These are phyloP conservation scores for Suillus paluster DNA, from an alignment of 768 basidiomycete species.

Conservation along the genomic window DNA sequence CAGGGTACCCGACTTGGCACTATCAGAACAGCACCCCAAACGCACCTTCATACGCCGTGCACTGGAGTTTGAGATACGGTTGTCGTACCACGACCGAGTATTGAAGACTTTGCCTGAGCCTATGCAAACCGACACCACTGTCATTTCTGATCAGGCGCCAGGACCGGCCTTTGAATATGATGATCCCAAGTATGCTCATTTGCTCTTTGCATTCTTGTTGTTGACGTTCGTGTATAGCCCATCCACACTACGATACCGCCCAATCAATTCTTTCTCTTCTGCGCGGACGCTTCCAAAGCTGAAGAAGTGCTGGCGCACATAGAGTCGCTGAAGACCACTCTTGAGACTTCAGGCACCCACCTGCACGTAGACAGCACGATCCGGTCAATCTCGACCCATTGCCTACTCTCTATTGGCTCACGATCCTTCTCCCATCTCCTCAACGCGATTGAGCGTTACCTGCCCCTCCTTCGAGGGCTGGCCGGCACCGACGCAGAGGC, in stretches of 20 bases:
- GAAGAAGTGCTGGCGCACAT: constrained; percentile 81
- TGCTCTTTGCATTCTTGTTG: background rate
- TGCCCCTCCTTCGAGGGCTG: constrained; percentile 71
- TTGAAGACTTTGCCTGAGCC: constrained; percentile 83
- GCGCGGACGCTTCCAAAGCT: constrained; percentile 77
- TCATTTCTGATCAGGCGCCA: constrained; percentile 73
- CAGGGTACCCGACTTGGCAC: constrained; percentile 85
- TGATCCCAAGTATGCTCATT: constrained; percentile 61
- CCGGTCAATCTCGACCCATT: constrained; percentile 84
- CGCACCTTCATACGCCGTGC: constrained; percentile 87
- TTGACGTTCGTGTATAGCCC: constrained; percentile 46
- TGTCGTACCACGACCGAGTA: constrained; percentile 94
- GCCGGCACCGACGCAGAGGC: constrained; percentile 59
- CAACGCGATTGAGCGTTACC: constrained; percentile 95
- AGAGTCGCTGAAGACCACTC: constrained; percentile 65
- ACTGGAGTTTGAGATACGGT: constrained; percentile 85
- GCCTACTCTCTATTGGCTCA: constrained; percentile 87
- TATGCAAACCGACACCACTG: constrained; percentile 70
- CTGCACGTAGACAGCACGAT: constrained; percentile 68
- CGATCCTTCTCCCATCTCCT: constrained; percentile 98
- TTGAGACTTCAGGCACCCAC: constrained; percentile 58
- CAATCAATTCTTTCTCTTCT: constrained; percentile 78
- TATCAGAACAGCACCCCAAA: constrained; percentile 81
- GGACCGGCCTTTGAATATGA: constrained; percentile 86
- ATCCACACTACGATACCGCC: constrained; percentile 81